Base-by-base conservation (phyloP, 1,284 basidiomycete species). In the Wallemia hederae region DNA sequence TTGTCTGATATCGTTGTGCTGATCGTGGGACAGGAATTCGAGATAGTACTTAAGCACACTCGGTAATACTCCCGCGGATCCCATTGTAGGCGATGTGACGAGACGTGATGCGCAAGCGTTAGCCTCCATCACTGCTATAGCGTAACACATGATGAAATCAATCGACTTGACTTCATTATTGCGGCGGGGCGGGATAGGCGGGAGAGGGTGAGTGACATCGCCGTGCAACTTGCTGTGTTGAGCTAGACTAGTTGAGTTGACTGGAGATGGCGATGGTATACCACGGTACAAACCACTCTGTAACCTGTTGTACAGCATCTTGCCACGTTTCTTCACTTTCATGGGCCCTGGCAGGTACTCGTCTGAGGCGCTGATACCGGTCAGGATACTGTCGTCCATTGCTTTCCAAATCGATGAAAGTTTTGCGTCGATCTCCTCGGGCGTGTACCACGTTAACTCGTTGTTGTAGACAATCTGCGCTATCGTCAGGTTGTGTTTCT, bases 301-400 rank as follows among this genome's bases (percentile, higher is more conserved):
- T 25, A 96, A 77, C 26, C 90, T 77, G 63, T 79, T 76, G 70
- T 97, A 92, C 49, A 92, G 76, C 67, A 81, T 80, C 0, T 87
- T 85, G 17, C 89, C 89, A 58, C 87, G 77, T 22, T 88, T 76
- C 34, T 81, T 77, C 24, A 92, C 74, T 2, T 77, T 72, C n/a
- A 97, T 72, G 11, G 87, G 78, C 24, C 92, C 91, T 0, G 92
- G 92, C 2, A 97, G 77, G 19, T 77, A 78, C 55, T 76, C 75
- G 64, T 92, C 86, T 0, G 76, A 74, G 0, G 84, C 77, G 9
- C 85, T 82, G 19, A 94, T 88, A 25, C 90, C 90, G 1, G 78
- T 78, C 24, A 82, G 82, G 64, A 96, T 96, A 68, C 88, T 92
- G 62, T 82, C 79, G 69, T 96, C 90, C 91, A 96, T 96, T 1